A percentile compares a stretch with the other conserved stretches of the same genome.
Evolutionary conservation across 148 eudicot species (phyloP).

Genomic region (Limonium bicolor): DNA sequence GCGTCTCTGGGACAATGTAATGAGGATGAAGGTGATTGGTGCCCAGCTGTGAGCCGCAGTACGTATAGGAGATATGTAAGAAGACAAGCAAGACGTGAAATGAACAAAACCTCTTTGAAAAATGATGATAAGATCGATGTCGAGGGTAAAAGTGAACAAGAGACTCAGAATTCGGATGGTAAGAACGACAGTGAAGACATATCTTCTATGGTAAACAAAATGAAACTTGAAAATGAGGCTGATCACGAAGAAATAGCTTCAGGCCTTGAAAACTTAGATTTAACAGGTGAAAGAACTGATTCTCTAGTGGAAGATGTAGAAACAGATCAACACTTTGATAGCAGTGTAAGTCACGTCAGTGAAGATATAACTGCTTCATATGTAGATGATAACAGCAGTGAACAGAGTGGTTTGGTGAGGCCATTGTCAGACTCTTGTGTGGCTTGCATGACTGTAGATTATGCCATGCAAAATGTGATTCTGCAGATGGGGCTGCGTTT

Average conservation of each 20-base stretch:
- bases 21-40: constrained; percentile 63
- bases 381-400: constrained; percentile 65
- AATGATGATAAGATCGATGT: constrained; percentile 28
- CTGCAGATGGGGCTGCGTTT: constrained; percentile 91
- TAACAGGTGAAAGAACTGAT: constrained; percentile 31
- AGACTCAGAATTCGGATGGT: constrained; percentile 10
- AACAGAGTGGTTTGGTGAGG: constrained; percentile 83
- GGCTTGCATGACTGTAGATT: constrained; percentile 86
- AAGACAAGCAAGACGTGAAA: constrained; percentile 75
- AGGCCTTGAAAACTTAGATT: constrained; percentile 2
- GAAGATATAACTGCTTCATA: constrained; percentile 40
- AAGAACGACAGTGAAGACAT: constrained; percentile 23
- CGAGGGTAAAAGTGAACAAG: constrained; percentile 36
- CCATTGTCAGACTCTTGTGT: constrained; percentile 84
- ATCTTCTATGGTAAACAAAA: constrained; percentile 36
- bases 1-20: constrained; percentile 71
- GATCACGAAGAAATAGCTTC: not conserved
- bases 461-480: constrained; percentile 97
- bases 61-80: constrained; percentile 80
- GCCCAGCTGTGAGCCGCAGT: constrained; percentile 88
- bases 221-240: constrained; percentile 59
- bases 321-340: constrained; percentile 44
- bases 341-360: constrained; percentile 19
- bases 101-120: constrained; percentile 25
- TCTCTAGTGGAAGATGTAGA: constrained; percentile 11